These are phyloP conservation scores for Entonaema liquescens DNA, from an alignment of 495 filamentous ascomycete genomes.

Conservation along the genomic window DNA sequence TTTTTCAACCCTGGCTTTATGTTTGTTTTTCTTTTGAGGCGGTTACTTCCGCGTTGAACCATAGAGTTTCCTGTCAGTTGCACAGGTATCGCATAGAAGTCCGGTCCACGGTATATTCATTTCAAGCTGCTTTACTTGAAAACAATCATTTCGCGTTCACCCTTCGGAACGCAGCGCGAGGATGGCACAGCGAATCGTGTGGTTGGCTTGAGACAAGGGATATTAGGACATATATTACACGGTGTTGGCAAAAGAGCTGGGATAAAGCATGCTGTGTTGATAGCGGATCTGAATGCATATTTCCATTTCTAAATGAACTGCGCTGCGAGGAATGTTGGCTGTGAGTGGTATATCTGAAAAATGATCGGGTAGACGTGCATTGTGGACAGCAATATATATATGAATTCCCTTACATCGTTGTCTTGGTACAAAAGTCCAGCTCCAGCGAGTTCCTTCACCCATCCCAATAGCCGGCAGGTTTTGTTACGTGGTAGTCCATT, in stretches of 20 bases:
- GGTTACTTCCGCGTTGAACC: background rate
- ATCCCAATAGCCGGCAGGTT: background rate
- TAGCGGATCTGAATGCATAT: background rate
- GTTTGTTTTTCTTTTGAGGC: background rate
- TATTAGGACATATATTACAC: background rate
- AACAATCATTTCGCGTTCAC: background rate
- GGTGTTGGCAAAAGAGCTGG: background rate
- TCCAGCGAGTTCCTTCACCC: background rate
- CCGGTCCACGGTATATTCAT: background rate
- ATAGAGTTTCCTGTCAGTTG: background rate
- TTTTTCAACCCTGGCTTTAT: background rate
- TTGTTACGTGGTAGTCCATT: background rate
- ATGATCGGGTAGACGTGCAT: background rate
- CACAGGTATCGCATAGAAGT: background rate
- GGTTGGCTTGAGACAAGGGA: background rate
- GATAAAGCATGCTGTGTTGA: background rate
- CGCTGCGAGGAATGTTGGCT: background rate
- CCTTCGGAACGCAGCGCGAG: background rate
- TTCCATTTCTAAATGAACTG: background rate
- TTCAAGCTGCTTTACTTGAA: background rate
- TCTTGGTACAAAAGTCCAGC: background rate
- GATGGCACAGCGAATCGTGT: background rate
- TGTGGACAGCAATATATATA: background rate
- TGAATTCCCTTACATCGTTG: background rate
- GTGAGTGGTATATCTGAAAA: background rate